Evolutionary conservation across 805 yeast species (phyloP), one percentile per base, ranked within the genome.

Genomic region (Pichia pseudocactophila): DNA sequence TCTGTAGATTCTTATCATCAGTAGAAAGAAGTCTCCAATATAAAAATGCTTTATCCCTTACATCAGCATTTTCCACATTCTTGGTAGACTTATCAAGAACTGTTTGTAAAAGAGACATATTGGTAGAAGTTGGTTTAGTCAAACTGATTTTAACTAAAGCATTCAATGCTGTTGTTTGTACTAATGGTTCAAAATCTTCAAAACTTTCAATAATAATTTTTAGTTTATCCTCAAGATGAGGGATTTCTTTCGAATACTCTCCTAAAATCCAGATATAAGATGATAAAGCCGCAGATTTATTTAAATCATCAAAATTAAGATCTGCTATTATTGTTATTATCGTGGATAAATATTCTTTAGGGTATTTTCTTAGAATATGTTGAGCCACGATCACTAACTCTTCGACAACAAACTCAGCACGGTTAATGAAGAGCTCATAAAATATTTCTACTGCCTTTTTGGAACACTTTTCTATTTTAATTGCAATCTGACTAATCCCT

Each of bases 1-100:
- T 66, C 40, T 82, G 70, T 7, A 68, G 54, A 8, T 66, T 66
- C 7, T 54, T 54, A 35, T 66, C 63, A 36, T 49, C 64, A 26
- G 59, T 52, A 41, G 88, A 81, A 39, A 83, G 63, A 37, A 84
- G 68, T 63, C 94, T 73, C 92, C 92, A 83, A 57, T 82, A 83
- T 34, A 83, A 66, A 58, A 73, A 83, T 1, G 90, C 88, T 65
- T 80, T 76, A 58, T 83, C 94, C 59, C 92, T 71, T 22, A 83
- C 82, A 56, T 83, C 94, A 2, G 86, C 76, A 54, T 80, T 81
- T 46, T 80, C 82, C 43, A 82, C 69, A 34, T 74, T 71, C 44
- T 72, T 74, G 4, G 88, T 82, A 9, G 85, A 78, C 45, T 70
- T 58, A 46, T 76, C 80, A 50, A 83, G 69, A 7, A 78, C 69